Percentiles rank a stretch among this genome's conserved stretches.
Conservation (phyloP, 179 eudicot species). For the Actinidia chinensis region DNA sequence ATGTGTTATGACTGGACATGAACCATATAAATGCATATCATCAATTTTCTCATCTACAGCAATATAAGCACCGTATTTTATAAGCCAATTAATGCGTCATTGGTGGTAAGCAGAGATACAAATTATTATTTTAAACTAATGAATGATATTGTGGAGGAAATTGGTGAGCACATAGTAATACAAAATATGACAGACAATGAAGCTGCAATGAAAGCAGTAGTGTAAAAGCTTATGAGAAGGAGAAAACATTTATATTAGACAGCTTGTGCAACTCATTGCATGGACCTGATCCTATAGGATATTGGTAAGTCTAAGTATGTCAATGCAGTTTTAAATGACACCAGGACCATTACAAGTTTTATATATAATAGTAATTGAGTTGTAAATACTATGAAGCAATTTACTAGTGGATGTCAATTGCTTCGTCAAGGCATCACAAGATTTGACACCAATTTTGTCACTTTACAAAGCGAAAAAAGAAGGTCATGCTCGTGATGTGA, state of each 20-base stretch:
- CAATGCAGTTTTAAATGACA: neutral
- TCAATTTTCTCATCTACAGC: neutral
- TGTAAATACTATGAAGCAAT: neutral
- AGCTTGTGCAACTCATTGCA: neutral
- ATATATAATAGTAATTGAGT: neutral
- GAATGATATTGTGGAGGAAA: neutral
- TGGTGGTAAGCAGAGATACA: neutral
- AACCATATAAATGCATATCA: neutral
- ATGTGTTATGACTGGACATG: conserved; percentile 3
- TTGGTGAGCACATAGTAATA: neutral
- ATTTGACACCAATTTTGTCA: no score
- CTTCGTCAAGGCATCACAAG: neutral
- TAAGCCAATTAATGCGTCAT: neutral
- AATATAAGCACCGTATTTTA: neutral
- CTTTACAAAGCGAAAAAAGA: no score
- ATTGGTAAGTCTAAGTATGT: neutral
- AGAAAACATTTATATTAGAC: neutral
- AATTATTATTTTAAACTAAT: neutral
- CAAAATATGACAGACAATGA: neutral
- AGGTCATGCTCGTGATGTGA: no score
- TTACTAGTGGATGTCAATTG: neutral
- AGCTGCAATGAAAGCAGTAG: neutral
- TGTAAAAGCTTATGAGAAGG: neutral
- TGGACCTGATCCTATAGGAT: neutral
- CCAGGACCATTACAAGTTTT: neutral